Conservation (phyloP, 2,329 filamentous ascomycete genomes). For the Calcarisporium arbuscula region DNA sequence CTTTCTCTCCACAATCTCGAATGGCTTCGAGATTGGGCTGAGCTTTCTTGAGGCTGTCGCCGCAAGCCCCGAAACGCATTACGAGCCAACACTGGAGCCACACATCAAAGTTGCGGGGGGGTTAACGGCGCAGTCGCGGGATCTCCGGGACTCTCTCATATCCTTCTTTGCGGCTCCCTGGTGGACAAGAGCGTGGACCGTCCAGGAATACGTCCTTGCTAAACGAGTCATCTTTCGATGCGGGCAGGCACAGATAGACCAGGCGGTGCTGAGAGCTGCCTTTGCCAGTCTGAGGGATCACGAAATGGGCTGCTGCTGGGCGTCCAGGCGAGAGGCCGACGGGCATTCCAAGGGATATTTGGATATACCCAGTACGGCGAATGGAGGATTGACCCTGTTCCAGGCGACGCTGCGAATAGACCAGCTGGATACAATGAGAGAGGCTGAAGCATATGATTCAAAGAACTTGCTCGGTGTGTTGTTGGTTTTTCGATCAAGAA, state of each 20-base stretch:
- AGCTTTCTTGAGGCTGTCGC: not conserved
- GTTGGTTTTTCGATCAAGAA: not conserved
- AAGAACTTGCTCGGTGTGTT: not conserved
- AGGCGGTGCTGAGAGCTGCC: too few relatives aligned
- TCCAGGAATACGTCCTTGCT: not conserved
- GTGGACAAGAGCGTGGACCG: not conserved
- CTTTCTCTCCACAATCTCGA: not conserved
- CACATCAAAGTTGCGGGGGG: not conserved
- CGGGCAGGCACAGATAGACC: not conserved
- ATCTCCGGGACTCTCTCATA: not conserved
- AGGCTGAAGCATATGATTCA: not conserved
- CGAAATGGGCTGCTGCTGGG: not conserved
- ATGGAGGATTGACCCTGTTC: not conserved
- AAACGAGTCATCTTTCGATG: not conserved
- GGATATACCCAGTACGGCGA: not conserved
- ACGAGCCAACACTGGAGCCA: not conserved
- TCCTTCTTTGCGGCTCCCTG: not conserved
- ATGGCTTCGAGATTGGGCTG: not conserved
- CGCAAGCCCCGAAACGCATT: not conserved
- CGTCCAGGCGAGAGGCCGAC: not conserved
- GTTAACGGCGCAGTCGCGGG: not conserved
- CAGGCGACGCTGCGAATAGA: not conserved
- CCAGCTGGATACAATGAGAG: not conserved
- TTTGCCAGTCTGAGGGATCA: not conserved
- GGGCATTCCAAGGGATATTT: not conserved